Percentiles rank a stretch among this genome's conserved stretches.
Evolutionary conservation across 768 basidiomycete genomes (phyloP).

Genomic region (Fibroporia radiculosa): DNA sequence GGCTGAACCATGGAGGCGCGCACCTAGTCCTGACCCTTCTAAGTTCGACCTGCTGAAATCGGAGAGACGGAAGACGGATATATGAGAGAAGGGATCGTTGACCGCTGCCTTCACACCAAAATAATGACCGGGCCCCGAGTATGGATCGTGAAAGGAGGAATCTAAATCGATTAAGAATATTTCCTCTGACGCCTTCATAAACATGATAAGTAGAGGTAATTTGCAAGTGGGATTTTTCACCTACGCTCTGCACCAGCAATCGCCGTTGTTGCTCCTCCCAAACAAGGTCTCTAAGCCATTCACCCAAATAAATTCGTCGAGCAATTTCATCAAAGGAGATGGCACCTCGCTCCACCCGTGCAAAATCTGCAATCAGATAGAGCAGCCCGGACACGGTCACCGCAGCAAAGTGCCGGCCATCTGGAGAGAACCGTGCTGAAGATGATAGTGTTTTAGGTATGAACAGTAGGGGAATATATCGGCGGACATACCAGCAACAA

Average conservation of each 20-base stretch:
- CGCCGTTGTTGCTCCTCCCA: conserved; percentile 15
- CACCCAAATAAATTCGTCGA: conserved; percentile 11
- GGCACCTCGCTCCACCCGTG: conserved; percentile 9
- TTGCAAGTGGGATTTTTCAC: conserved; percentile 3
- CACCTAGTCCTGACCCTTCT: too few species aligned
- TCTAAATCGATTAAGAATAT: conserved; percentile 13
- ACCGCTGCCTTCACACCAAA: neutral
- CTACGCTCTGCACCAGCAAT: conserved; percentile 13
- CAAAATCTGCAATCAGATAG: conserved; percentile 15
- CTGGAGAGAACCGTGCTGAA: conserved; percentile 18
- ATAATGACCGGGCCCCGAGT: too few species aligned
- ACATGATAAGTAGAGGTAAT: neutral
- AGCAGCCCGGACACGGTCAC: conserved; percentile 15
- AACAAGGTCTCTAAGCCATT: conserved; percentile 12
- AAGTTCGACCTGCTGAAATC: conserved; percentile 12
- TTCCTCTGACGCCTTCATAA: conserved; percentile 15
- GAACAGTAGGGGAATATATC: too few species aligned
- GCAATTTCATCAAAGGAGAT: conserved; percentile 7
- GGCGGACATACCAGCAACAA: conserved; percentile 12
- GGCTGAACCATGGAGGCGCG: conserved; percentile 5
- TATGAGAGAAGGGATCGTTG: neutral
- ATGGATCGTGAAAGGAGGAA: conserved; percentile 6
- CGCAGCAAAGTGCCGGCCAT: conserved; percentile 15
- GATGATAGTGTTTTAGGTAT: too few species aligned
- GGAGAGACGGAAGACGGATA: conserved; percentile 7